Percentiles rank a stretch among this genome's conserved stretches.
phyloP scores from a whole-genome alignment of 2,329 filamentous ascomycete genomes.

The Pleomassaria siparia region DNA sequence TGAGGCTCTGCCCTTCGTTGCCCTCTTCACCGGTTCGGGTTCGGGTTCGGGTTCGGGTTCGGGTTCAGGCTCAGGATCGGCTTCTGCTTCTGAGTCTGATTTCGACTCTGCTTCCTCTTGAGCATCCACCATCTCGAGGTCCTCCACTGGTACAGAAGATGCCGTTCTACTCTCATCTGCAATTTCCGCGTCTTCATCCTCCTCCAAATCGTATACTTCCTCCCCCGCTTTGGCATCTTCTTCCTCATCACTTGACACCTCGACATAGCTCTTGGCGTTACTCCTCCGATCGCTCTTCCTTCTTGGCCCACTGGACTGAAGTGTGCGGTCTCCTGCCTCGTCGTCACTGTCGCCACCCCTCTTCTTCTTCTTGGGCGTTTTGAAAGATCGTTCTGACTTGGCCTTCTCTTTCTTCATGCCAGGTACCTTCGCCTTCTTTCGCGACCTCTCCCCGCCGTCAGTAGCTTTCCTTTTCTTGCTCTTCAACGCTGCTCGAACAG shows the following conservation, averaged over 20 bases:
- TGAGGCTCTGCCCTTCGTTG: constrained; percentile 8
- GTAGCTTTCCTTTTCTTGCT: constrained; percentile 50
- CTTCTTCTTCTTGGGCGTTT: constrained; percentile 43
- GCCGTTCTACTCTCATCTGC: constrained; percentile 17
- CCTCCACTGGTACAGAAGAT: constrained; percentile 18
- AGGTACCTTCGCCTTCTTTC: constrained; percentile 39
- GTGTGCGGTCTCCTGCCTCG: constrained; percentile 31
- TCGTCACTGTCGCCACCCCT: constrained; percentile 36
- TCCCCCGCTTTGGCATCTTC: constrained; percentile 31
- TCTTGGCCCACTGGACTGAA: constrained; percentile 44
- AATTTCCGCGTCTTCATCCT: constrained; percentile 13
- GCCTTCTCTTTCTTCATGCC: constrained; percentile 36
- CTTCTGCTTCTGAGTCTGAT: constrained; percentile 19
- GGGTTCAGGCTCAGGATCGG: constrained; percentile 7
- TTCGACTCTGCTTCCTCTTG: constrained; percentile 21
- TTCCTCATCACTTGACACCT: constrained; percentile 47
- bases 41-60: constrained; percentile 16
- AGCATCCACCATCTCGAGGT: constrained; percentile 36
- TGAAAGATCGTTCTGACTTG: constrained; percentile 32
- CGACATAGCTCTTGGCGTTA: constrained; percentile 47
- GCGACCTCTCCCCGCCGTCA: constrained; percentile 27
- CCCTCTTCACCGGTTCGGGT: constrained; percentile 17
- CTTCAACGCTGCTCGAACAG: constrained; percentile 72
- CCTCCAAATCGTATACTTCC: constrained; percentile 13
- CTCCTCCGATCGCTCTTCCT: constrained; percentile 47